phyloP scores from a whole-genome alignment of 768 basidiomycete genomes.

The Lactarius hengduanensis region DNA sequence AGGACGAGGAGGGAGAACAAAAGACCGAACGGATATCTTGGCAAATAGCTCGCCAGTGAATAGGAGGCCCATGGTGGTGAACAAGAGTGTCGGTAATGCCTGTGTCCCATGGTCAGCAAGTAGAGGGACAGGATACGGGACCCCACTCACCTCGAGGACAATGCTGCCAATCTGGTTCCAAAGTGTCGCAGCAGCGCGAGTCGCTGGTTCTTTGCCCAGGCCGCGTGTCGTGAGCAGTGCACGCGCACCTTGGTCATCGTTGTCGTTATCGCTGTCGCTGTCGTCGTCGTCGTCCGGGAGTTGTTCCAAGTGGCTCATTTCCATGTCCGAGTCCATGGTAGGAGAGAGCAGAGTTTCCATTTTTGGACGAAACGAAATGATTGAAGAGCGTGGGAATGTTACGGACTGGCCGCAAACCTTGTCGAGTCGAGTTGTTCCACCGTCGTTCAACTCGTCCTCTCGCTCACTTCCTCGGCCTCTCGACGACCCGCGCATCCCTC shows the following conservation, averaged over 20 bases:
- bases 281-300: constrained; percentile 29
- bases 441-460: constrained; percentile 1
- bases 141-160: constrained; percentile 61
- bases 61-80: constrained; percentile 79
- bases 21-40: constrained; percentile 70
- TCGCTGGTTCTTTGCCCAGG: constrained; percentile 31
- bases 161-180: constrained; percentile 63
- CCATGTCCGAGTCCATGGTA: constrained; percentile 31
- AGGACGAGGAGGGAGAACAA: neutral
- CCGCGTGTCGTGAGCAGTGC: constrained; percentile 46
- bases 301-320: constrained; percentile 37
- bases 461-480: neutral
- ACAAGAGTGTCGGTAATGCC: constrained; percentile 84
- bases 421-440: constrained; percentile 21
- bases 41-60: constrained; percentile 91
- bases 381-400: constrained; percentile 28
- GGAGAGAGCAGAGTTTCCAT: neutral
- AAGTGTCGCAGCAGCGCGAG: constrained; percentile 19
- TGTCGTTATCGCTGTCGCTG: constrained; percentile 20
- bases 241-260: constrained; percentile 42
- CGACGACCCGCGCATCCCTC: neutral
- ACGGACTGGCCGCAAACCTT: constrained; percentile 29
- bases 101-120: constrained; percentile 34
- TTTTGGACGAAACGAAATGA: constrained; percentile 16
- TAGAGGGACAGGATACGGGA: neutral